Conservation (phyloP, 225 moss, liverwort and hornwort species). For the Anthoceros angustus region DNA sequence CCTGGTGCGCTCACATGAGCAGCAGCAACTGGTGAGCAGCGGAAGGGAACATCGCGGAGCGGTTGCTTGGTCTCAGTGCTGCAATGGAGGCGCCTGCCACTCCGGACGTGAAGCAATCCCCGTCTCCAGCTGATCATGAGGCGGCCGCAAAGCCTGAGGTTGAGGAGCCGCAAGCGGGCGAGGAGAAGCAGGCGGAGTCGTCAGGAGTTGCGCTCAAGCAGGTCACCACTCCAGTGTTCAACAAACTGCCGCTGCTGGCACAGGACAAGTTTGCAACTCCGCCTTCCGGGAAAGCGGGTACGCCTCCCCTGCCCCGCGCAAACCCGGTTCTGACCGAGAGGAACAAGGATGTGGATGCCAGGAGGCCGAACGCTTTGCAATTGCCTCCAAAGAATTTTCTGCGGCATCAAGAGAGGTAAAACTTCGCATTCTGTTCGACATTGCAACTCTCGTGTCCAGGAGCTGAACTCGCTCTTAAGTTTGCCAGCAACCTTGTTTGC, state of each 20-base stretch:
- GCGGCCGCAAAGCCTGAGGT: not conserved
- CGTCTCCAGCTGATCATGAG: not conserved
- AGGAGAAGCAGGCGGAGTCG: not conserved
- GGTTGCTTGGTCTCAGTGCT: not conserved
- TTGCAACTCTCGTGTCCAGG: not conserved
- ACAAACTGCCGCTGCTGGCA: not conserved
- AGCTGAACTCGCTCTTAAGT: not conserved
- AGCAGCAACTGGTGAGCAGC: too few species aligned
- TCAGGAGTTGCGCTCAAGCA: not conserved
- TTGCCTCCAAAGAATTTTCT: not conserved
- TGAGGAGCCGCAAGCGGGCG: not conserved
- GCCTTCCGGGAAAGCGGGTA: constrained; percentile 1
- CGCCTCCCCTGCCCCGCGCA: not conserved
- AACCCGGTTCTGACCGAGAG: not conserved
- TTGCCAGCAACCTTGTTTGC: not conserved
- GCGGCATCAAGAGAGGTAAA: constrained; percentile 1
- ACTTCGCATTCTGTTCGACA: not conserved
- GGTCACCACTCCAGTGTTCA: not conserved
- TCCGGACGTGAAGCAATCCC: not conserved
- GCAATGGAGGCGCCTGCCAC: not conserved
- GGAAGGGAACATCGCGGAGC: too few species aligned
- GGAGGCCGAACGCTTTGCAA: not conserved
- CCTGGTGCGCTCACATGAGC: too few species aligned
- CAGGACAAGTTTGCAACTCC: constrained; percentile 3
- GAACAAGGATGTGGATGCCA: not conserved